Evolutionary conservation across 176 grass and related monocot genomes (phyloP).

Genomic region (Avena sativa): DNA sequence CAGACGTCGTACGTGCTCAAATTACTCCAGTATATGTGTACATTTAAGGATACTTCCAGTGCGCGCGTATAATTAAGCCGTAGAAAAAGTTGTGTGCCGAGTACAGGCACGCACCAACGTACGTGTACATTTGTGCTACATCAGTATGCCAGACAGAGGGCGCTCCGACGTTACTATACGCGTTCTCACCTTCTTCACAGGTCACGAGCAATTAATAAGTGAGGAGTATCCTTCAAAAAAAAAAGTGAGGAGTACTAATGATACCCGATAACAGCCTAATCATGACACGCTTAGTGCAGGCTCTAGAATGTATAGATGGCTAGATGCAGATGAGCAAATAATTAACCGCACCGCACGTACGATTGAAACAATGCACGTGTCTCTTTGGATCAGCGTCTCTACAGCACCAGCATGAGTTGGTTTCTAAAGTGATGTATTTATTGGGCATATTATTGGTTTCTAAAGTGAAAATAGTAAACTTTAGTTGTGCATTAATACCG

Average conservation of each 20-base stretch:
- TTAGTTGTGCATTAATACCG: too few species aligned
- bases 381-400: too few species aligned
- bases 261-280: neutral
- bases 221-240: too few species aligned
- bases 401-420: neutral
- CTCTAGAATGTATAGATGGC: too few species aligned
- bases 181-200: neutral
- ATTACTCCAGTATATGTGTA: neutral
- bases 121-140: neutral
- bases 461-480: too few species aligned
- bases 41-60: too few species aligned
- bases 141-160: neutral
- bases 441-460: too few species aligned
- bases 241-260: neutral
- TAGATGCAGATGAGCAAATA: conserved; percentile 15
- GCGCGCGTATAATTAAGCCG: neutral
- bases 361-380: neutral
- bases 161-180: neutral
- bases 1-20: neutral
- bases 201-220: neutral
- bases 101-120: neutral
- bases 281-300: neutral
- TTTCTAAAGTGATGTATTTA: too few species aligned
- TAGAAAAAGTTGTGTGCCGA: too few species aligned
- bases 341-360: neutral